These are phyloP conservation scores for Trichophaea hybrida DNA, from an alignment of 2,329 filamentous ascomycete species.

Conservation along the genomic window DNA sequence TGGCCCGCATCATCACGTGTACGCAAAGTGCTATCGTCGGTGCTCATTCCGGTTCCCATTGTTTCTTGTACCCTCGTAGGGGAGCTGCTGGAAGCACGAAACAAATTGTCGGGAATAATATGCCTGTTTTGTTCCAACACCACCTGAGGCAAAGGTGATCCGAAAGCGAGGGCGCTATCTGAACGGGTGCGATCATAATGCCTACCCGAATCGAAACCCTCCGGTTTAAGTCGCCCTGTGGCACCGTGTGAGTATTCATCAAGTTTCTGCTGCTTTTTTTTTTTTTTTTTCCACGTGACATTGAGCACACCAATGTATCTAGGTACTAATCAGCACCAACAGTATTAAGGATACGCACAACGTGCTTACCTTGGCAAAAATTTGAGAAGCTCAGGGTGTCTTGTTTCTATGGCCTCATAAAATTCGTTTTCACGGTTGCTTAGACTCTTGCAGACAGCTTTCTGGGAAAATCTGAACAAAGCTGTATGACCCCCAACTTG, in stretches of 20 bases:
- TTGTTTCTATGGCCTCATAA: conserved; percentile 86
- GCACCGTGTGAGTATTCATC: not conserved
- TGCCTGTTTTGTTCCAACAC: conserved; percentile 58
- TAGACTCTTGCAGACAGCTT: conserved; percentile 93
- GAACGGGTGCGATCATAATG: not conserved
- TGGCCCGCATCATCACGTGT: conserved; percentile 3
- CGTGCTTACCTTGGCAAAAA: conserved; percentile 65
- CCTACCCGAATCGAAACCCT: not conserved
- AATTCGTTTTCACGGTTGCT: conserved; percentile 98
- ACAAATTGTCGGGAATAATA: conserved; percentile 51
- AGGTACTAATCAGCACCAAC: conserved; percentile 14
- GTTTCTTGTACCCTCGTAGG: conserved; percentile 28
- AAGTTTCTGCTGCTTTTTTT: conserved; percentile 31
- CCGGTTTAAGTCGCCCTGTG: not conserved
- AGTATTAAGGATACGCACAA: conserved; percentile 1
- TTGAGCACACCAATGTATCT: conserved; percentile 95
- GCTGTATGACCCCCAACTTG: conserved; percentile 96
- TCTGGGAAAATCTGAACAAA: conserved; percentile 84
- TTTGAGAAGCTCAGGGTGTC: conserved; percentile 74
- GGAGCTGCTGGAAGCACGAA: conserved; percentile 35
- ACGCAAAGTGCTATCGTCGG: not conserved
- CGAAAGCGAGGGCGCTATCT: conserved; percentile 1
- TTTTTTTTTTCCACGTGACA: conserved; percentile 54
- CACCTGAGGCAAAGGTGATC: conserved; percentile 41
- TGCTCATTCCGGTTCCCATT: conserved; percentile 4